A percentile compares a stretch with the other conserved stretches of the same genome.
phyloP scores from a whole-genome alignment of 495 filamentous ascomycete genomes.

The Penicillium atrosanguineum region DNA sequence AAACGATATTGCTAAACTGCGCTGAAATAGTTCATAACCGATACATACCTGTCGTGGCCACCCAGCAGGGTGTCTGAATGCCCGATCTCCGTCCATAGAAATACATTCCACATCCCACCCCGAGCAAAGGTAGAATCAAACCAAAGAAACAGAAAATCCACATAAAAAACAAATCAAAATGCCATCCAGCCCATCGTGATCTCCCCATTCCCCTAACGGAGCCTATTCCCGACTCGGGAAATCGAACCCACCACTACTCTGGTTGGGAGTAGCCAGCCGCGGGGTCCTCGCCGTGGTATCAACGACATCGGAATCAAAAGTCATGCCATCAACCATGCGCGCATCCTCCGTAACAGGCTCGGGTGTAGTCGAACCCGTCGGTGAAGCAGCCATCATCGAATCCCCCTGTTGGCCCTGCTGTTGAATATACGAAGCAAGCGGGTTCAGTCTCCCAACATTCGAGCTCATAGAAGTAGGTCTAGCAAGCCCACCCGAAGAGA shows the following conservation, averaged over 20 bases:
- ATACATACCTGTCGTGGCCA: conserved; percentile 14
- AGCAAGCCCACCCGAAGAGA: conserved; percentile 29
- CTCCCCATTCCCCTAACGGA: not conserved
- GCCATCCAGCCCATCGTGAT: conserved; percentile 3
- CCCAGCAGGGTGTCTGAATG: not conserved
- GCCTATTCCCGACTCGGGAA: conserved; percentile 17
- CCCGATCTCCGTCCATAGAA: conserved; percentile 13
- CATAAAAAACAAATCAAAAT: not conserved
- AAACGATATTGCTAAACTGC: conserved; percentile 5
- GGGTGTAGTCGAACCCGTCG: conserved; percentile 39
- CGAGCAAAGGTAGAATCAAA: conserved; percentile 5
- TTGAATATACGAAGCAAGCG: conserved; percentile 26
- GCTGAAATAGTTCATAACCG: conserved; percentile 6
- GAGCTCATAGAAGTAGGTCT: conserved; percentile 38
- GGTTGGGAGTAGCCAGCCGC: conserved; percentile 30
- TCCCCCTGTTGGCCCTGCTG: conserved; percentile 23
- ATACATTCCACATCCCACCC: conserved; percentile 9
- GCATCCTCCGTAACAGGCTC: conserved; percentile 43
- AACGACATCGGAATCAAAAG: conserved; percentile 51
- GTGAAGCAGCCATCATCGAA: conserved; percentile 30
- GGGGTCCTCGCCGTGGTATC: conserved; percentile 52
- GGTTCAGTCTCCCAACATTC: conserved; percentile 25
- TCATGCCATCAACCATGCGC: conserved; percentile 55
- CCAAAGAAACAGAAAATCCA: conserved; percentile 1
- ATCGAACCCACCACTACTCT: conserved; percentile 12